Evolutionary conservation across 2,329 filamentous ascomycete species (phyloP), one percentile per base, ranked within the genome.

Genomic region (Aspergillus jensenii): DNA sequence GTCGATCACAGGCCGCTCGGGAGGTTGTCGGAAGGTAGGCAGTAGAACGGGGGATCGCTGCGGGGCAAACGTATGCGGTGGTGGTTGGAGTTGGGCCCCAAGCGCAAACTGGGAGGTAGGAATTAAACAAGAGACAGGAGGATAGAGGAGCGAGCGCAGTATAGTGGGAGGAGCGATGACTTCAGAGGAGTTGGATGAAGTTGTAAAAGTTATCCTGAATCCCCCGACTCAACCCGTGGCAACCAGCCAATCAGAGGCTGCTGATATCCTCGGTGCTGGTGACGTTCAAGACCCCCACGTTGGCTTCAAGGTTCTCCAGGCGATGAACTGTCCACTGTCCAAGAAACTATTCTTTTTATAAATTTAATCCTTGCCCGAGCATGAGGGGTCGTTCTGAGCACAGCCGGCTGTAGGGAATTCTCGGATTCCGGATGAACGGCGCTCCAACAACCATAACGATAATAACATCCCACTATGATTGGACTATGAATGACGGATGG

Each of bases 181-280:
- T 55, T 49, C 3, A 55, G 43, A 54, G 17, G 17, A 60, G 55
- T 47, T 45, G 48, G 27, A 61, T 25, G 40, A 40, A 39, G 48
- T 45, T 55, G 44, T 21, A 55, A 49, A 44, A 55, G 45, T 43
- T 50, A 44, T 50, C 40, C 44, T 50, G 46, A 50, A 59, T 52
- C 47, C 56, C 59, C 63, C 63, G 62, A 58, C 33, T 61, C 52
- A 39, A 60, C 60, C 63, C 63, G 62, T 58, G 47, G 58, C 39
- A 35, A 39, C 45, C 41, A 40, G 46, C 62, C 62, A 65, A 65
- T 65, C 62, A 65, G 41, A 35, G 23, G 11, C 33, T 44, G 48
- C 40, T 46, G 58, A 65, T 62, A 62, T 60, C 60, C 27, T 35
- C 39, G 23, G 15, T 49, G 47, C 54, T 48, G 41, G 62, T 63